phyloP scores from a whole-genome alignment of 1,139 yeast genomes.

The Debaryomycetaceae sp. region DNA sequence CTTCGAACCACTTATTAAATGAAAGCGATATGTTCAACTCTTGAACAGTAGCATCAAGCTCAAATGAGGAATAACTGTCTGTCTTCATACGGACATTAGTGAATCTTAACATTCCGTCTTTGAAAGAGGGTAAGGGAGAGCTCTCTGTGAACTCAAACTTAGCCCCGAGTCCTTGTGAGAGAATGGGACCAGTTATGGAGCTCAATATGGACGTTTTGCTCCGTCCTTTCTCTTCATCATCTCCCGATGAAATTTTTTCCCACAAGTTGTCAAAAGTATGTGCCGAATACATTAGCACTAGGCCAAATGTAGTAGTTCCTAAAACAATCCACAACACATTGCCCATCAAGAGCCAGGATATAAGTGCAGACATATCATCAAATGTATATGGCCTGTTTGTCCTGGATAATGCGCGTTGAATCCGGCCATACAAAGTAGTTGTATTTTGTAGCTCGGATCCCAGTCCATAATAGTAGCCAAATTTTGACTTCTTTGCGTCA shows the following conservation, averaged over 20 bases:
- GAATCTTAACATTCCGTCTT: conserved; percentile 61
- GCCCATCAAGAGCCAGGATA: conserved; percentile 55
- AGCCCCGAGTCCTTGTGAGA: conserved; percentile 40
- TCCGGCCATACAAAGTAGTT: not conserved
- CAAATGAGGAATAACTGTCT: conserved; percentile 12
- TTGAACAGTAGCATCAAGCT: conserved; percentile 44
- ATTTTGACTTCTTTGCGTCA: too few species aligned
- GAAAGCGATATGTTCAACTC: conserved; percentile 58
- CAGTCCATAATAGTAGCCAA: too few species aligned
- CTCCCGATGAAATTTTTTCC: conserved; percentile 15
- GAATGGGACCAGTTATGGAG: conserved; percentile 31
- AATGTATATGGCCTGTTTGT: conserved; percentile 49
- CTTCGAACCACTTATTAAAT: conserved; percentile 66
- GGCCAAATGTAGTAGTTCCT: conserved; percentile 65
- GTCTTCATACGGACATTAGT: conserved; percentile 45
- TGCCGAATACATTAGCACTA: conserved; percentile 49
- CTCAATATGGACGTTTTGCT: conserved; percentile 30
- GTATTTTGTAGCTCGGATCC: too few species aligned
- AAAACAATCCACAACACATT: conserved; percentile 56
- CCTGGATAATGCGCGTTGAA: conserved; percentile 57
- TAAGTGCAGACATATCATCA: conserved; percentile 57
- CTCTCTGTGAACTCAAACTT: conserved; percentile 36
- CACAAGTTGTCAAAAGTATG: conserved; percentile 36
- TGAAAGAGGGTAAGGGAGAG: conserved; percentile 43
- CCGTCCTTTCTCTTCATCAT: conserved; percentile 6